Evolutionary conservation across 2,329 filamentous ascomycete species (phyloP).

Genomic region (Paecilomyces fulvus): DNA sequence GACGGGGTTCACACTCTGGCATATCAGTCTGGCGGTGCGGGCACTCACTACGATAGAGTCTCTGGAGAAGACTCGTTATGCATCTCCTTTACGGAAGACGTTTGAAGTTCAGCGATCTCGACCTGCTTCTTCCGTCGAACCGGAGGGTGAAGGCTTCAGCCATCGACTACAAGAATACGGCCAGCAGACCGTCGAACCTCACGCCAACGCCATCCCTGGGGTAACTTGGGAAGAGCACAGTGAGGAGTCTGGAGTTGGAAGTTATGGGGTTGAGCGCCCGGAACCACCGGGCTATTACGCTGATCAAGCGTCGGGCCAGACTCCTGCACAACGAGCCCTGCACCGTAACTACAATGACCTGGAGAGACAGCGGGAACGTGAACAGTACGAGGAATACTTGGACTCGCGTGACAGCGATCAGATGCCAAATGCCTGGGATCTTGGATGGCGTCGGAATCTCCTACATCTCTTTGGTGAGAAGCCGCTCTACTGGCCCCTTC

Average conservation of each 20-base stretch:
- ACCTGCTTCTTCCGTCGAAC: constrained; percentile 7
- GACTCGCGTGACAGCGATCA: constrained; percentile 83
- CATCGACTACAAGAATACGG: constrained; percentile 51
- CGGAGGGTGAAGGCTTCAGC: constrained; percentile 27
- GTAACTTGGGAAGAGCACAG: constrained; percentile 76
- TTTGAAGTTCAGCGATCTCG: constrained; percentile 57
- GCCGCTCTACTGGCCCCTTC: constrained; percentile 67
- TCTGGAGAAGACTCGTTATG: constrained; percentile 89
- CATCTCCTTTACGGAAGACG: constrained; percentile 66
- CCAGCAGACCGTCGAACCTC: constrained; percentile 70
- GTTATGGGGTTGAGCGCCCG: background rate
- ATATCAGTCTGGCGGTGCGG: constrained; percentile 68
- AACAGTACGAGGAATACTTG: constrained; percentile 70
- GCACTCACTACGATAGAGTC: constrained; percentile 95
- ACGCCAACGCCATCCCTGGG: constrained; percentile 72
- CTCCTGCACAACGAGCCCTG: constrained; percentile 39
- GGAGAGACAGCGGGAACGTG: constrained; percentile 56
- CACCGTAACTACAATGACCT: constrained; percentile 44
- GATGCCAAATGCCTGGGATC: constrained; percentile 87
- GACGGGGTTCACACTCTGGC: constrained; percentile 83
- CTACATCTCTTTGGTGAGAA: constrained; percentile 70
- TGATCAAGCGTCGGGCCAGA: constrained; percentile 16
- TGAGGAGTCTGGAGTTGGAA: constrained; percentile 43
- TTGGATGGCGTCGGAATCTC: constrained; percentile 74
- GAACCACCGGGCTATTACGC: background rate